Conservation (phyloP, 2,329 filamentous ascomycete species). For the Cladorrhinum sp. region DNA sequence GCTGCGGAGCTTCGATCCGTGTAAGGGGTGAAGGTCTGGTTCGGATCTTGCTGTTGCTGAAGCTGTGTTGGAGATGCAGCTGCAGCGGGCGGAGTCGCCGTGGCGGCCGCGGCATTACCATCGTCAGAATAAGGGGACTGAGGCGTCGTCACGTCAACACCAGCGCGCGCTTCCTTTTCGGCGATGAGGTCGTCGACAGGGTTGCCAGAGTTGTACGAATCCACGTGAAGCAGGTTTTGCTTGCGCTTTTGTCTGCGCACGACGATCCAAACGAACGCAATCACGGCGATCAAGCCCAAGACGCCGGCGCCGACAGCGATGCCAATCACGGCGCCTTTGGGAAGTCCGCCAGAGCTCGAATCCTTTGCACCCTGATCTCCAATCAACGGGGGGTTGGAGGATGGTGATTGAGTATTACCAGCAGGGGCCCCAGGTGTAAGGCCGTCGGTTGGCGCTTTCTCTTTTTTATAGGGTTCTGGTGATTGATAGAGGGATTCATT, state of each 20-base stretch:
- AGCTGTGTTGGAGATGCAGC: constrained; percentile 7
- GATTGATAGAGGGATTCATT: not conserved
- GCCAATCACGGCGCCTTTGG: constrained; percentile 45
- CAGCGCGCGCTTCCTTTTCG: constrained; percentile 45
- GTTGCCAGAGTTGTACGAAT: constrained; percentile 27
- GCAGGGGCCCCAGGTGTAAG: not conserved
- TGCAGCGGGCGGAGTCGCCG: not conserved
- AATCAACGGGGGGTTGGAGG: not conserved
- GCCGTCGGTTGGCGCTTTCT: not conserved
- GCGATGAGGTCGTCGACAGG: constrained; percentile 39
- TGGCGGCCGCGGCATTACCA: constrained; percentile 22
- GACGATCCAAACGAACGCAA: constrained; percentile 42
- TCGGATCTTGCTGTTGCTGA: constrained; percentile 19
- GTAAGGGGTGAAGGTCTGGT: constrained; percentile 34
- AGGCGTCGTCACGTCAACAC: constrained; percentile 35
- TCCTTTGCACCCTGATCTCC: not conserved
- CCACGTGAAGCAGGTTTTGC: constrained; percentile 25
- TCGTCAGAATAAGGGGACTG: constrained; percentile 46
- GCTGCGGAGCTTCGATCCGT: constrained; percentile 29
- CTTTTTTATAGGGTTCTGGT: not conserved
- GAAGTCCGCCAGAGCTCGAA: constrained; percentile 29
- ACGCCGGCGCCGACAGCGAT: constrained; percentile 44
- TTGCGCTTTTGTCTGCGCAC: constrained; percentile 40
- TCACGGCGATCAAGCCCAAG: constrained; percentile 40
- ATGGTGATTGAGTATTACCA: not conserved